Percentiles rank a stretch among this genome's conserved stretches.
phyloP scores from a whole-genome alignment of 768 basidiomycete species.

The Boletus subparvulus region DNA sequence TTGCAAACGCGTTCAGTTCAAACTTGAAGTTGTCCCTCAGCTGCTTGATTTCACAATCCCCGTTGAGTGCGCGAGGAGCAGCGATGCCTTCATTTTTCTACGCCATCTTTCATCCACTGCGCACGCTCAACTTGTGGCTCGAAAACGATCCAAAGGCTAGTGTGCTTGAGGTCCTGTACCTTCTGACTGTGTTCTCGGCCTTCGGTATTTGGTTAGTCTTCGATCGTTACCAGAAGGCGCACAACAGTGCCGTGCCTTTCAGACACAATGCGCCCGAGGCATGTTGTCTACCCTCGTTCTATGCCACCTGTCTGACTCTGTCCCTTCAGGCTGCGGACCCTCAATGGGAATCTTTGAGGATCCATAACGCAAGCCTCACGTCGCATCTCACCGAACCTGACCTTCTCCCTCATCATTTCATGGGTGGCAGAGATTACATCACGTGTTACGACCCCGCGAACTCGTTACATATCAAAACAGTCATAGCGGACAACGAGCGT shows the following conservation, averaged over 20 bases:
- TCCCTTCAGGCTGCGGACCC: conserved; percentile 54
- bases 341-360: conserved; percentile 51
- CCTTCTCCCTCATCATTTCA: conserved; percentile 49
- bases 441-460: conserved; percentile 94
- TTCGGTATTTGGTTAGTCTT: conserved; percentile 80
- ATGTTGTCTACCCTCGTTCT: conserved; percentile 19
- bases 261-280: conserved; percentile 58
- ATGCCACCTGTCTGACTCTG: conserved; percentile 14
- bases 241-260: conserved; percentile 75
- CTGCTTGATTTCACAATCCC: neutral
- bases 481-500: conserved; percentile 67
- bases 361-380: conserved; percentile 58
- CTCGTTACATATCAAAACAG: conserved; percentile 74
- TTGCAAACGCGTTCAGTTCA: conserved; percentile 6
- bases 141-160: conserved; percentile 48
- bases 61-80: conserved; percentile 6
- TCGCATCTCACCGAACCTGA: conserved; percentile 60
- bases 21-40: conserved; percentile 7
- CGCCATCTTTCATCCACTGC: conserved; percentile 49
- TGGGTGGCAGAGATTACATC: conserved; percentile 62
- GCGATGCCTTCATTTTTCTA: conserved; percentile 35
- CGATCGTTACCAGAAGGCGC: conserved; percentile 68
- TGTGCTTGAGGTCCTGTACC: conserved; percentile 64
- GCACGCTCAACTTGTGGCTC: conserved; percentile 47
- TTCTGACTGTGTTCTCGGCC: conserved; percentile 67